Evolutionary conservation across 805 yeast species (phyloP), one percentile per base, ranked within the genome.

Genomic region (Barnettozyma pratensis): DNA sequence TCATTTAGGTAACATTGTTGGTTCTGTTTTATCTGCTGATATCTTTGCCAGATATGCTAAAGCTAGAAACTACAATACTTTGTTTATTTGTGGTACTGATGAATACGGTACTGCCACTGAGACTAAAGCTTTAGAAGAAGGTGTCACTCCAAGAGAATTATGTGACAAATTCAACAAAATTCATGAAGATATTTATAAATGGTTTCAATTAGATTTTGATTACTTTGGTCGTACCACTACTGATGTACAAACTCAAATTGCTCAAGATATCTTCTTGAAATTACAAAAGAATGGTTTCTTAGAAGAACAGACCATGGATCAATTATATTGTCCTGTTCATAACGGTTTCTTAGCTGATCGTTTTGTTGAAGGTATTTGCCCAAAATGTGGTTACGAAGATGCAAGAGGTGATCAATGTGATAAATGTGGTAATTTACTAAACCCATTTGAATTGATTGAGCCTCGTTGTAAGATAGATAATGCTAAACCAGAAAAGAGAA

Each of bases 401-500:
- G 99, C 99, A 32, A 83, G 99, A 69, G 99, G 99, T 59, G 99
- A 94, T 69, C 99, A 94, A 74, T 94, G 99, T 78, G 99, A 94
- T 69, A 84, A 84, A 61, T 94, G 99, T 75, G 99, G 99, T 56
- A 70, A 72, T 51, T 75, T 94, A 55, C 75, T 94, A 59, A 87
- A 92, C 66, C 96, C 99, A 44, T 85, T 90, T 62, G 98, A 94
- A 69, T 79, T 94, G 66, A 83, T 92, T 56, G 79, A 91, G 54
- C 98, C 99, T 47, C 87, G 96, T 59, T 94, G 99, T 80, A 92
- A 94, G 71, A 71, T 94, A 52, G 99, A 94, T 64, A 78, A 80
- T 57, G 77, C 89, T 41, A 74, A 85, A 9, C 99, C 99, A 35
- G 79, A 80, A 44, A 85, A 86, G 45, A 81, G 81, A 59, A 79